Evolutionary conservation across 768 basidiomycete species (phyloP).

Genomic region (Lentinula sp.): DNA sequence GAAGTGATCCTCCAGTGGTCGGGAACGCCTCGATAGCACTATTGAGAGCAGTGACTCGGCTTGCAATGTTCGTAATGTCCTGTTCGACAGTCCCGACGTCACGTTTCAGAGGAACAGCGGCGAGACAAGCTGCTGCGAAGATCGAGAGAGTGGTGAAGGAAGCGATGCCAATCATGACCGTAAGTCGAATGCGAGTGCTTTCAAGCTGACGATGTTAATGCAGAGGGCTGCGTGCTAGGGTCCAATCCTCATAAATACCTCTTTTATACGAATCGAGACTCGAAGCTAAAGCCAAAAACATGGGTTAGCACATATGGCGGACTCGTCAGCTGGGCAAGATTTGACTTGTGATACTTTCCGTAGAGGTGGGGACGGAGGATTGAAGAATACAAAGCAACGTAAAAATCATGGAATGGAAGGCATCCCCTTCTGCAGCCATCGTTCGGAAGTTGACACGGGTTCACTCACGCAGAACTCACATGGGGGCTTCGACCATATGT

Average conservation of each 20-base stretch:
- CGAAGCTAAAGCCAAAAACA: not conserved
- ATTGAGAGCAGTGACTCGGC: constrained; percentile 22
- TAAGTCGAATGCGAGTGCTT: too few relatives aligned
- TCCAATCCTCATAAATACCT: not conserved
- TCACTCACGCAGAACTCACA: not conserved
- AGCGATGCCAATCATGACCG: not conserved
- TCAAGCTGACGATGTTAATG: not conserved
- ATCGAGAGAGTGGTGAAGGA: constrained; percentile 18
- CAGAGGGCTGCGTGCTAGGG: not conserved
- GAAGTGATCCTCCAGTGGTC: constrained; percentile 6
- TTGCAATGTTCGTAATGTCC: constrained; percentile 22
- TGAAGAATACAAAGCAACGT: not conserved
- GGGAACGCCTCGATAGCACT: constrained; percentile 25
- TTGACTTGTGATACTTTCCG: not conserved
- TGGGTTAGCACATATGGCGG: not conserved
- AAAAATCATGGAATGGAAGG: not conserved
- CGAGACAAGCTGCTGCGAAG: constrained; percentile 17
- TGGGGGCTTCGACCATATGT: not conserved
- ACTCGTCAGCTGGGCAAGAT: not conserved
- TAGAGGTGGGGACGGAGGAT: too few relatives aligned
- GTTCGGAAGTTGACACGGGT: not conserved
- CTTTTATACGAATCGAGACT: not conserved
- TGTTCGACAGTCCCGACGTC: constrained; percentile 22
- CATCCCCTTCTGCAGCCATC: not conserved
- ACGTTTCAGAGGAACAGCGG: constrained; percentile 11